Base-by-base conservation (phyloP, 129 eudicot genomes). In the Escallonia herrerae region DNA sequence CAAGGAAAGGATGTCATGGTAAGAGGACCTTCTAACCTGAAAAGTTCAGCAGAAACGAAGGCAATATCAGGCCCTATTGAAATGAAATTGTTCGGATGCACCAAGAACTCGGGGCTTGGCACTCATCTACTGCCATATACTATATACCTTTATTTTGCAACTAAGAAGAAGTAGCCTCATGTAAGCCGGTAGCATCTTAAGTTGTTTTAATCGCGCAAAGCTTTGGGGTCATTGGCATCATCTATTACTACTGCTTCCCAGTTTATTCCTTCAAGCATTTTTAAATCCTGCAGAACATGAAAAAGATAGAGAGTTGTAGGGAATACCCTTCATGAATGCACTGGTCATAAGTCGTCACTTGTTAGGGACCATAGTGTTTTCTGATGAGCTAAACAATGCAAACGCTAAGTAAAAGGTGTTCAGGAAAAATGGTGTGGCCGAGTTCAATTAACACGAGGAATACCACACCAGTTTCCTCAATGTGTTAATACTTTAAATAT, bases 171-270 rank as follows among this genome's bases (percentile, higher is more conserved):
- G 41, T 55, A 77, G 77, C 59, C 76, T 81, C 86, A 73, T 77
- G 57, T 81, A 58, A 51, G 79, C 77, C 43, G n/a, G 46, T 56
- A 81, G 77, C 68, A 15, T 60, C 58, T 69, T 62, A 22, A 73
- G n/a, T 52, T 77, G 49, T 15, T 58, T 44, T 3, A 65, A 43
- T 41, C 67, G 72, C n/a, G 7, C 53, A 4, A 48, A 70, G 45
- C 73, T 60, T 65, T 12, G 2, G 45, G 47, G 69, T n/a, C 72
- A 72, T 74, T 77, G 74, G 60, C 80, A 77, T 74, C 76, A 47
- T 82, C 83, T 45, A 78, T 42, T 37, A 78, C 70, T 41, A 82
- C 40, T 8, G 45, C 70, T 48, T 74, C 78, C 87, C 87, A 82
- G 43, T 78, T 74, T 51, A 82, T 65, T 46, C 62, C 65, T 53